Evolutionary conservation across 2,329 filamentous ascomycete genomes (phyloP).

Genomic region (Hypoxylon sp.): DNA sequence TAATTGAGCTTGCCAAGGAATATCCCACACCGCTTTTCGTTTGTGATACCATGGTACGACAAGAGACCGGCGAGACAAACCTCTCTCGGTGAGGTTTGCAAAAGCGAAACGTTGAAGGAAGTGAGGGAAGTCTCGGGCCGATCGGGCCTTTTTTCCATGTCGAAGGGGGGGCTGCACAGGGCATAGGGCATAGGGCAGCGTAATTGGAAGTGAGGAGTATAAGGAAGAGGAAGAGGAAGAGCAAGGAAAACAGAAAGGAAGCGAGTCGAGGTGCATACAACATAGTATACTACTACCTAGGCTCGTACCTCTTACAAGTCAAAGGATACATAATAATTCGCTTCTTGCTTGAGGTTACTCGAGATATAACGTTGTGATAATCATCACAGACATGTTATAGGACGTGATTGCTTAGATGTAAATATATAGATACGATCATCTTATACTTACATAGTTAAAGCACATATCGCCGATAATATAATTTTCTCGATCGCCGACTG

Average conservation of each 20-base stretch:
- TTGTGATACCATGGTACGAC: not conserved
- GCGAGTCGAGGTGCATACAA: slow-evolving; percentile 16
- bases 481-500: not conserved
- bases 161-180: slow-evolving; percentile 2
- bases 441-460: not conserved
- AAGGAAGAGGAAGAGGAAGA: slow-evolving; percentile 6
- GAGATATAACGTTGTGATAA: not conserved
- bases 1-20: slow-evolving; percentile 1
- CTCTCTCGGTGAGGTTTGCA: slow-evolving; percentile 1
- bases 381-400: not conserved
- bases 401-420: not conserved
- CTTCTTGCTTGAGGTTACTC: slow-evolving; percentile 23
- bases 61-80: not conserved
- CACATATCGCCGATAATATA: not conserved
- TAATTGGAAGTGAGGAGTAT: not conserved
- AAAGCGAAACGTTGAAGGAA: not conserved
- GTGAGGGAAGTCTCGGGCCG: slow-evolving; percentile 6
- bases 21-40: not conserved
- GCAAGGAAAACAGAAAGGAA: slow-evolving; percentile 7
- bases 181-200: not conserved
- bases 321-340: slow-evolving; percentile 37
- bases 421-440: not conserved
- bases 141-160: slow-evolving; percentile 17
- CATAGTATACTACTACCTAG: slow-evolving; percentile 30
- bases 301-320: slow-evolving; percentile 31